Base-by-base conservation (phyloP, 192 early-diverging fungal genomes). In the Cladochytrium replicatum region DNA sequence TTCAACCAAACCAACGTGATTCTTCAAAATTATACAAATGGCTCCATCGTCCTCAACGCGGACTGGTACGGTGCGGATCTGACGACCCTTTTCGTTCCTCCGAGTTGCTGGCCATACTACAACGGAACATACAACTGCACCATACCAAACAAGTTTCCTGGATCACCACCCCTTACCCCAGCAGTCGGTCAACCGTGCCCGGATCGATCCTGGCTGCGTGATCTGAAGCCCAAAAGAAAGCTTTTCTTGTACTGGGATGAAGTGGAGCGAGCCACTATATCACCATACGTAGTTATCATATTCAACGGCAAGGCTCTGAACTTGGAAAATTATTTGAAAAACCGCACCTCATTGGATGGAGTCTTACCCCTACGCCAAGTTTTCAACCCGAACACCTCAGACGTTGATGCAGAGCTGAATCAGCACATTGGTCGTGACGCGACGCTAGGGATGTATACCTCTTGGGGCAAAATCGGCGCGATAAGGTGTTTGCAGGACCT, bases 171-270 rank as follows among this genome's bases (percentile, higher is more conserved):
- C 4, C 37, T 60, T 6, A 25, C 13, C 21, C 54, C 66, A 25
- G 21, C 37, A 6, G 21, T 37, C 2, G 49, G 45, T 2, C 26
- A 23, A 6, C 25, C 41, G 7, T 58, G 47, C 24, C 60, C 50
- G 22, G 43, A 22, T 21, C 28, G 15, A 9, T 8, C 37, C 11
- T 52, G 50, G 48, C 29, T 63, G 26, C 22, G 11, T 3, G 50
- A 45, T 3, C 23, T 69, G 13, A 43, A 23, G 29, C 46, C 59
- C 1, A 51, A 43, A 21, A n/a, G 52, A 0, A 54, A 57, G 2
- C 54, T 64, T 13, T 64, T 54, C 32, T 69, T 75, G 30, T 41
- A 37, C 26, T 72, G 68, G 69, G 32, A 19, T n/a, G 66, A 69
- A 40, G 37, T 75, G 1, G 25, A 19, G 5, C 6, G 2, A 21